phyloP scores from a whole-genome alignment of 2,329 filamentous ascomycete genomes.

The Epichloe scottii region DNA sequence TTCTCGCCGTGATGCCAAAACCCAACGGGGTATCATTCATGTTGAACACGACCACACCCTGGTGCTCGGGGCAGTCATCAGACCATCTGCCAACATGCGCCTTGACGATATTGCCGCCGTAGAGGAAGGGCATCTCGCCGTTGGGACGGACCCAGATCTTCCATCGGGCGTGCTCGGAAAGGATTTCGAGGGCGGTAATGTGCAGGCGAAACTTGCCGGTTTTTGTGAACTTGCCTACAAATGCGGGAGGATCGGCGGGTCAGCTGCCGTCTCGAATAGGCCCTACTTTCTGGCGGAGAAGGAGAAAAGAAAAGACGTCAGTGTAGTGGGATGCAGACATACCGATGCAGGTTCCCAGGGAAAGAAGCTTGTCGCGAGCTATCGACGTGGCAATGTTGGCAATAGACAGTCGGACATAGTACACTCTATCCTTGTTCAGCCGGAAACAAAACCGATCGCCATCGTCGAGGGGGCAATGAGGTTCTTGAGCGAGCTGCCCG shows the following conservation, averaged over 20 bases:
- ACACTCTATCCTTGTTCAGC: conserved; percentile 70
- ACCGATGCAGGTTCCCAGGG: conserved; percentile 76
- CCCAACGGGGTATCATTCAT: conserved; percentile 93
- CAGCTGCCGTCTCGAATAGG: neutral
- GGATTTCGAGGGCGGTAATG: conserved; percentile 76
- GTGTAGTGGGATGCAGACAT: conserved; percentile 8
- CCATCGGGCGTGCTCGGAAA: conserved; percentile 83
- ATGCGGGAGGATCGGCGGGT: neutral
- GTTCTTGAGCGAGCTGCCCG: conserved; percentile 72
- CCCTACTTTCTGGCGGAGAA: conserved; percentile 6
- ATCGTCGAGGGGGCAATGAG: conserved; percentile 61
- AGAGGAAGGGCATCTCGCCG: conserved; percentile 94
- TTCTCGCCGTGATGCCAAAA: conserved; percentile 84
- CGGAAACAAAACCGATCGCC: conserved; percentile 78
- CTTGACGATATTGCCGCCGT: conserved; percentile 76
- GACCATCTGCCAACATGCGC: conserved; percentile 65
- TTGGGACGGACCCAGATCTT: conserved; percentile 97
- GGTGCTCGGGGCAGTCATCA: conserved; percentile 87
- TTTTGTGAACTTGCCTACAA: conserved; percentile 85
- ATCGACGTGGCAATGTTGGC: conserved; percentile 87
- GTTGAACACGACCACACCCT: conserved; percentile 77
- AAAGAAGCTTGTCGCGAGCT: conserved; percentile 68
- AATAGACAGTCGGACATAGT: conserved; percentile 81
- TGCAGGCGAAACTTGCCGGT: conserved; percentile 90
- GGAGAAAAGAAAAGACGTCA: no score